Evolutionary conservation across 345 rosid genomes (phyloP).

Genomic region (Syzygium aqueum): DNA sequence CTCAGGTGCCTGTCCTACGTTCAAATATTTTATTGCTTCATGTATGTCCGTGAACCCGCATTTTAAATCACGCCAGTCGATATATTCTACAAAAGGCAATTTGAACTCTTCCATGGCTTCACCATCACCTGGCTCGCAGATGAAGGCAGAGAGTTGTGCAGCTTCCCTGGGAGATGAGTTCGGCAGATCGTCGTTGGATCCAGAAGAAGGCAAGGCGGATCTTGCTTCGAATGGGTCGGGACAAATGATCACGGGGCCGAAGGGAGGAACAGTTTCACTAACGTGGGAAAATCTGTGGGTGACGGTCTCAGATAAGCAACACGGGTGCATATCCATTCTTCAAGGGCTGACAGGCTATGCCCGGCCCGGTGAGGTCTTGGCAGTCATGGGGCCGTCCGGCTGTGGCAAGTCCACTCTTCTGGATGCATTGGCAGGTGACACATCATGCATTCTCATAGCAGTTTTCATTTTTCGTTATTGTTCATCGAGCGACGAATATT

Average conservation of each 20-base stretch:
- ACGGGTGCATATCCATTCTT: constrained; percentile 50
- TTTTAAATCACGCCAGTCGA: neutral
- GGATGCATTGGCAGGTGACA: constrained; percentile 71
- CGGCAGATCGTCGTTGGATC: neutral
- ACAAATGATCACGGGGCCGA: neutral
- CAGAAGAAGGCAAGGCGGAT: neutral
- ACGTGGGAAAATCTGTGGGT: constrained; percentile 70
- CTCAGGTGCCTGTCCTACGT: neutral
- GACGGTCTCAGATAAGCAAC: constrained; percentile 53
- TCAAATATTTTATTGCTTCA: neutral
- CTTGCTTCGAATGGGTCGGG: neutral
- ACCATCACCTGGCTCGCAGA: neutral
- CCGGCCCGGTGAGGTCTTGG: constrained; percentile 72
- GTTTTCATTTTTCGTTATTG: neutral
- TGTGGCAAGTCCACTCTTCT: constrained; percentile 90
- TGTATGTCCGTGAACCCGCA: neutral
- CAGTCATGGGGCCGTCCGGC: constrained; percentile 93
- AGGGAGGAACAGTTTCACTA: neutral
- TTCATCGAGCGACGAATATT: neutral
- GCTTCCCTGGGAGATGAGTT: neutral
- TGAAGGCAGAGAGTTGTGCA: neutral
- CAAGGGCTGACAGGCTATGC: constrained; percentile 67
- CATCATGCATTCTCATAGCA: neutral
- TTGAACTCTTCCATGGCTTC: neutral
- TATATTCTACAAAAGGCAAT: neutral